A percentile compares a stretch with the other conserved stretches of the same genome.
phyloP scores from a whole-genome alignment of 176 grass and related monocot species.

The Otatea glauca region DNA sequence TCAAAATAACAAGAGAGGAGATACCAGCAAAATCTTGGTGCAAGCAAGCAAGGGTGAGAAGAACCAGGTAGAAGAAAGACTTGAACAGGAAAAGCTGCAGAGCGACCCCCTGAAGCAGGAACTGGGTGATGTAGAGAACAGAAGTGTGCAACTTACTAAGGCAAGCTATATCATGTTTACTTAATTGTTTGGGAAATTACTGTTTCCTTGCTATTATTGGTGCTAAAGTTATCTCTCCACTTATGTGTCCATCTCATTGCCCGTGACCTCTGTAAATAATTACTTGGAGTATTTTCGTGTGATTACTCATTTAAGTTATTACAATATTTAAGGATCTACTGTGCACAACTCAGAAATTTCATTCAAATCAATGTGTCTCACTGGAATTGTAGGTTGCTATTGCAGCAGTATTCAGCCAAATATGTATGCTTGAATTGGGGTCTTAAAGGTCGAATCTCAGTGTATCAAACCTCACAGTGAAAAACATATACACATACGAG shows the following conservation, averaged over 20 bases:
- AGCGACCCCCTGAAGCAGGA: slow-evolving; percentile 73
- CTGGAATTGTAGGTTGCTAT: slow-evolving; percentile 11
- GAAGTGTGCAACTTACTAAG: slow-evolving; percentile 78
- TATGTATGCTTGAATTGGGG: neutral
- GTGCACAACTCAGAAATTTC: slow-evolving; percentile 4
- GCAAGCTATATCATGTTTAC: slow-evolving; percentile 42
- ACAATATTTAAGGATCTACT: neutral
- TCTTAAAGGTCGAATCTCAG: slow-evolving; percentile 2
- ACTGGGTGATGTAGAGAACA: slow-evolving; percentile 67
- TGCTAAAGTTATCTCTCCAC: slow-evolving; percentile 3
- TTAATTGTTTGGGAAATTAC: neutral
- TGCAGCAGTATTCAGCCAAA: neutral
- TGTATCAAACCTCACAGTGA: neutral
- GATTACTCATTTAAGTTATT: neutral
- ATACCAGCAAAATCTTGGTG: slow-evolving; percentile 50
- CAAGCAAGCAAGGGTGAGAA: slow-evolving; percentile 59
- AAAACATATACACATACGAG: slow-evolving; percentile 6
- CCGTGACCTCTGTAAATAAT: neutral
- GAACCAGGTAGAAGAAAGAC: slow-evolving; percentile 67
- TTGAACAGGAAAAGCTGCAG: slow-evolving; percentile 72
- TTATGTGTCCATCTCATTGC: neutral
- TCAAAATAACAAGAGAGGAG: slow-evolving; percentile 65
- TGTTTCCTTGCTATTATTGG: slow-evolving; percentile 18
- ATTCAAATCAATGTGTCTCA: slow-evolving; percentile 16
- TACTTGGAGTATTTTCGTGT: neutral